Base-by-base conservation (phyloP, 1,284 basidiomycete species). In the Pseudozyma pruni region DNA sequence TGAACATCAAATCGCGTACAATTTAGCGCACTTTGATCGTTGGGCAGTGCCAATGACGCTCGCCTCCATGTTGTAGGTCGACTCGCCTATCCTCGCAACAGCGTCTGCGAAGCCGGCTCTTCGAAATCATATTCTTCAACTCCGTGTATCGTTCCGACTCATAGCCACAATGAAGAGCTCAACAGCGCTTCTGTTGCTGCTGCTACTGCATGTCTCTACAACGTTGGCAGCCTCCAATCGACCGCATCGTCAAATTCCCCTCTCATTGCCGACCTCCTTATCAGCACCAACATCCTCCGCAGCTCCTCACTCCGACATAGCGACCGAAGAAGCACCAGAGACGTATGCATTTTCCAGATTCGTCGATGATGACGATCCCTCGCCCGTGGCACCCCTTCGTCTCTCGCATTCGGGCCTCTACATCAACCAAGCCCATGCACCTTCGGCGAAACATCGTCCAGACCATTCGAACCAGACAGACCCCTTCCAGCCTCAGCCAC, bases 351-450 rank as follows among this genome's bases (percentile, higher is more conserved):
- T n/a, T 22, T 42, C 66, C 5, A 32, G 46, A 2, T 29, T 61
- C 5, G 50, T 71, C 4, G 40, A 66, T 14, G 68, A 73, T 39
- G 70, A 73, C 32, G 63, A 73, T 42, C 45, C 66, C 13, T 20
- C 19, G 3, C 46, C 60, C n/a, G 63, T 73, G 0, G 50, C 66
- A 17, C 23, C 71, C 7, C 45, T 73, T 4, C 66, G 71, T n/a
- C 63, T 73, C n/a, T 73, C 71, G 2, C 72, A 74, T 27, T 40
- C 59, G 10, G 72, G 72, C 2, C 72, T 74, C 9, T 74, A 71
- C 58, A 63, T 74, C 62, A 74, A 74, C 33, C 61, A 63, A 29
- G 53, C 72, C 2, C 59, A 67, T 22, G 25, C 54, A 9, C 67
- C 68, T 0, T 51, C 49, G 2, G 13, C 25, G 16, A 33, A 62